Evolutionary conservation across 1,139 yeast genomes (phyloP).

Genomic region (Hemisphaericaspora subhashii): DNA sequence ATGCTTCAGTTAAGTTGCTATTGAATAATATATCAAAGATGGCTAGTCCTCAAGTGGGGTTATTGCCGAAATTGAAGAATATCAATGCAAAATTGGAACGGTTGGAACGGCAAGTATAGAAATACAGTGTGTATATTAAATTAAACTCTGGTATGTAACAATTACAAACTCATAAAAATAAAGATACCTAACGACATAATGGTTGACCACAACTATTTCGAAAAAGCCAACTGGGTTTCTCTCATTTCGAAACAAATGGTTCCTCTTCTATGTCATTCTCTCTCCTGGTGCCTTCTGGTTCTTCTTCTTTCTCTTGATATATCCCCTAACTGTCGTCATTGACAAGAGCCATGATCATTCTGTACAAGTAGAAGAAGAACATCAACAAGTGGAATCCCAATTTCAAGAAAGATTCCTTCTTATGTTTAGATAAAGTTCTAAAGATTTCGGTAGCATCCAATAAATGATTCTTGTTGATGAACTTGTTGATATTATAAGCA

Average conservation of each 20-base stretch:
- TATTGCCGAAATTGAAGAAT: conserved; percentile 31
- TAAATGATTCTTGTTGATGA: conserved; percentile 73
- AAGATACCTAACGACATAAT: not conserved
- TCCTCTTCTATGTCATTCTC: not conserved
- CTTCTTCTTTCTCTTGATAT: not conserved
- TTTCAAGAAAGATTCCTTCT: conserved; percentile 87
- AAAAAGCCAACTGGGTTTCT: no score
- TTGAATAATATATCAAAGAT: conserved; percentile 22
- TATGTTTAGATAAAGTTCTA: conserved; percentile 89
- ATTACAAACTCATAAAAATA: conserved; percentile 1
- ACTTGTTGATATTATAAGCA: conserved; percentile 78
- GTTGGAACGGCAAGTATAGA: conserved; percentile 18
- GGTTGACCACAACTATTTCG: not conserved
- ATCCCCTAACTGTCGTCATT: conserved; percentile 47
- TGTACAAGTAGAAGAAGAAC: conserved; percentile 94
- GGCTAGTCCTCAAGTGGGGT: conserved; percentile 42
- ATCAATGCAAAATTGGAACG: conserved; percentile 33
- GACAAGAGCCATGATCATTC: conserved; percentile 95
- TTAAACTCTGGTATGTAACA: not conserved
- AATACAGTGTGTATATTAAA: not conserved
- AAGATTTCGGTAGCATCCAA: conserved; percentile 98
- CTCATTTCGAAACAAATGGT: no score
- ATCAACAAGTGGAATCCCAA: conserved; percentile 86
- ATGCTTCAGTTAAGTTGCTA: conserved; percentile 15
- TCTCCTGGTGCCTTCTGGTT: not conserved